A percentile compares a stretch with the other conserved stretches of the same genome.
phyloP scores from a whole-genome alignment of 371 early-diverging fungal species.

The Smittium culicis region DNA sequence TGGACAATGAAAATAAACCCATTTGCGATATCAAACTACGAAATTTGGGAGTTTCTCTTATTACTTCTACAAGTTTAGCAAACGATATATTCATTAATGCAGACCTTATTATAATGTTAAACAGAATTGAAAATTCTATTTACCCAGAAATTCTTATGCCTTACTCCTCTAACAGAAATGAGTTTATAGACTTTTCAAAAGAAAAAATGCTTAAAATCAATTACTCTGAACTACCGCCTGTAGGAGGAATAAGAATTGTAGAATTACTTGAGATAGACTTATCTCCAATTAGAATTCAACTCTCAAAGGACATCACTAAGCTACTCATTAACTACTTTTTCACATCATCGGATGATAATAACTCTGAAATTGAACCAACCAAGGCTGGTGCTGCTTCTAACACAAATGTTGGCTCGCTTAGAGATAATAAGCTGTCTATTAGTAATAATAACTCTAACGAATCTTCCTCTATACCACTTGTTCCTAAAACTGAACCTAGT shows the following conservation, averaged over 20 bases:
- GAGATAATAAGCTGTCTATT: background rate
- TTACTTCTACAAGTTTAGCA: conserved; percentile 32
- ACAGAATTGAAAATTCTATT: conserved; percentile 38
- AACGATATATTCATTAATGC: conserved; percentile 47
- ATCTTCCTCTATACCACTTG: background rate
- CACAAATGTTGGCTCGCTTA: background rate
- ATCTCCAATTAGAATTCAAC: conserved; percentile 58
- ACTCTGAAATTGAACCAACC: background rate
- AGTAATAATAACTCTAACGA: background rate
- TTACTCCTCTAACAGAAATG: conserved; percentile 34
- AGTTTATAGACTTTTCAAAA: conserved; percentile 41
- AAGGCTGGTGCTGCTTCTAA: too few relatives aligned
- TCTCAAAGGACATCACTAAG: conserved; percentile 64
- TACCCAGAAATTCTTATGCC: conserved; percentile 58
- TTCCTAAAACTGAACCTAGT: background rate
- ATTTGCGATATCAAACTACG: conserved; percentile 29
- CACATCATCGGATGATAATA: conserved; percentile 35
- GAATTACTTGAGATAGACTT: conserved; percentile 75
- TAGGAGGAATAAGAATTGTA: conserved; percentile 72
- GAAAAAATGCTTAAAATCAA: conserved; percentile 71
- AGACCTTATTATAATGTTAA: conserved; percentile 50
- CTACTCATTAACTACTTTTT: conserved; percentile 61
- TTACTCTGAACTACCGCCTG: conserved; percentile 60
- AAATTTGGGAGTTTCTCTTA: conserved; percentile 23
- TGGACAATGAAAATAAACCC: conserved; percentile 31